These are phyloP conservation scores for Alternaria tenuissima DNA, from an alignment of 2,329 filamentous ascomycete species.

Conservation along the genomic window DNA sequence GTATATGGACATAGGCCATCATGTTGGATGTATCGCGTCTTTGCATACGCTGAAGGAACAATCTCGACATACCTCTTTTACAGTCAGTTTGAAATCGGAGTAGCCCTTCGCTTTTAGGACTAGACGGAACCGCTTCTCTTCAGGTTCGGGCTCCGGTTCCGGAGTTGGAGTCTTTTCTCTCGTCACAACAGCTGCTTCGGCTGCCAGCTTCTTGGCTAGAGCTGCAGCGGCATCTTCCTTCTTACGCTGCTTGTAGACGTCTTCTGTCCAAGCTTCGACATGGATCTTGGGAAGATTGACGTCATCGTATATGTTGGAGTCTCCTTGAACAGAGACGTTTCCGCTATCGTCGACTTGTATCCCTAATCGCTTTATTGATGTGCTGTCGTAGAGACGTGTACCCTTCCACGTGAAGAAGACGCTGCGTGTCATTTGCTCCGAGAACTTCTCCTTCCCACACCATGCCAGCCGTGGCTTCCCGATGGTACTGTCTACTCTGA, in stretches of 20 bases:
- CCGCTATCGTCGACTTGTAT: constrained; percentile 60
- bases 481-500: constrained; percentile 73
- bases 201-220: constrained; percentile 48
- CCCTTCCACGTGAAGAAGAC: constrained; percentile 84
- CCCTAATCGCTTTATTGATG: constrained; percentile 60
- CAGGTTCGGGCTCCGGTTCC: constrained; percentile 22
- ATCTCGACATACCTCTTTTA: constrained; percentile 53
- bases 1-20: not conserved
- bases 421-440: constrained; percentile 58
- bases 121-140: constrained; percentile 53
- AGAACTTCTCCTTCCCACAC: constrained; percentile 68
- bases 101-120: constrained; percentile 61
- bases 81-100: constrained; percentile 60
- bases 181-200: constrained; percentile 34
- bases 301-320: constrained; percentile 62
- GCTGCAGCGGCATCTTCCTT: constrained; percentile 40
- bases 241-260: constrained; percentile 65
- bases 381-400: constrained; percentile 76
- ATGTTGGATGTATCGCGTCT: not conserved
- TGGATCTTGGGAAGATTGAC: constrained; percentile 65
- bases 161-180: constrained; percentile 29
- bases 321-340: constrained; percentile 46
- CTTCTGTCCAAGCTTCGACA: constrained; percentile 78
- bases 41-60: not conserved
- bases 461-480: constrained; percentile 73